phyloP scores from a whole-genome alignment of 768 basidiomycete genomes.

The Lentinula edodes region DNA sequence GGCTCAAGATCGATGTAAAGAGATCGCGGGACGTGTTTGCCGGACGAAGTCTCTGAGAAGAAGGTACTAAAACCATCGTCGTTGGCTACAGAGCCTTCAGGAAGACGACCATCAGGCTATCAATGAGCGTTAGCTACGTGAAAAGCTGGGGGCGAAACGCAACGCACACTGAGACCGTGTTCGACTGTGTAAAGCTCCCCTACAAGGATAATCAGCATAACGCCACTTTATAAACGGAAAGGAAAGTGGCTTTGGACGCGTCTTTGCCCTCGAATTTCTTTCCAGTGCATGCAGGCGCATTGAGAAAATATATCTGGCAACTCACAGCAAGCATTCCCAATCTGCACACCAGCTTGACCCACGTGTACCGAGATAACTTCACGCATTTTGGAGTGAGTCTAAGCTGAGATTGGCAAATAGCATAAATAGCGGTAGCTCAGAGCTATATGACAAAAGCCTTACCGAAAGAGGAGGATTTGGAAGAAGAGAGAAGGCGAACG shows the following conservation, averaged over 20 bases:
- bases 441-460: background rate
- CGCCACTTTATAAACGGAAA: constrained; percentile 19
- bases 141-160: constrained; percentile 1
- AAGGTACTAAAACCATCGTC: constrained; percentile 98
- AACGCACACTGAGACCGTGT: constrained; percentile 90
- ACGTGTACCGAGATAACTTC: constrained; percentile 99
- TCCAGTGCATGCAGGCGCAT: background rate
- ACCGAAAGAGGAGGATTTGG: constrained; percentile 6
- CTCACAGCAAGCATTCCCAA: constrained; percentile 98
- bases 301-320: constrained; percentile 23
- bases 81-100: constrained; percentile 70
- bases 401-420: background rate
- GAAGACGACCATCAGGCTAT: constrained; percentile 92
- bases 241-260: constrained; percentile 22
- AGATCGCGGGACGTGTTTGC: constrained; percentile 96
- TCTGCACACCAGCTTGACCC: constrained; percentile 97
- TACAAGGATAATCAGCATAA: constrained; percentile 34
- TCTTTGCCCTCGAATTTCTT: constrained; percentile 11
- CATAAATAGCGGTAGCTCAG: constrained; percentile 4
- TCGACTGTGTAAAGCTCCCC: constrained; percentile 99
- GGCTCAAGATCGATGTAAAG: constrained; percentile 97
- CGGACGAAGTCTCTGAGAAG: constrained; percentile 96
- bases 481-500: background rate
- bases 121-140: constrained; percentile 15
- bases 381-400: constrained; percentile 51